A percentile compares a stretch with the other conserved stretches of the same genome.
phyloP scores from a whole-genome alignment of 2,329 filamentous ascomycete species.

The Alternaria sp. region DNA sequence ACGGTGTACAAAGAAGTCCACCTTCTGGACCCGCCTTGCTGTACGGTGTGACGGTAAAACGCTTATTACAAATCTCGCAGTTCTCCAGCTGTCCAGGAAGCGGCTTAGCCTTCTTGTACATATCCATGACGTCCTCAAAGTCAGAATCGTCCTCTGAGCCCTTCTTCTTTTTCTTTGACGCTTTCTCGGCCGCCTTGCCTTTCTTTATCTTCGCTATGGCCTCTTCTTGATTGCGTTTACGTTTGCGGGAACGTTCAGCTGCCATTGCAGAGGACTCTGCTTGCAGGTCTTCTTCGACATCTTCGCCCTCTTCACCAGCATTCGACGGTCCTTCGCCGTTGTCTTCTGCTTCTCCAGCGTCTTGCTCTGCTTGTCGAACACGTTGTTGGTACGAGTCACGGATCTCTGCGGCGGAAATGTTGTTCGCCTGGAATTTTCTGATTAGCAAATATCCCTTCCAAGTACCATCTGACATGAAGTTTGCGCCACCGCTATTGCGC shows the following conservation, averaged over 20 bases:
- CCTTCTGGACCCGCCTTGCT: conserved; percentile 83
- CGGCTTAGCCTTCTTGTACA: conserved; percentile 66
- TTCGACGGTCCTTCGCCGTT: conserved; percentile 48
- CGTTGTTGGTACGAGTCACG: conserved; percentile 66
- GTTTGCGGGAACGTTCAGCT: conserved; percentile 60
- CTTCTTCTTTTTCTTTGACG: conserved; percentile 54
- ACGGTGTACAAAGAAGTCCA: conserved; percentile 83
- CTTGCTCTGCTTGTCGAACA: conserved; percentile 57
- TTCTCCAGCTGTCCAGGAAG: conserved; percentile 88
- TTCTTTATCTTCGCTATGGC: conserved; percentile 53
- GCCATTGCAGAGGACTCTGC: conserved; percentile 52
- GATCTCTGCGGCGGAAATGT: conserved; percentile 73
- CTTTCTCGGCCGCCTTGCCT: conserved; percentile 60
- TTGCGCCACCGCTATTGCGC: neutral
- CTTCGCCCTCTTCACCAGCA: conserved; percentile 46
- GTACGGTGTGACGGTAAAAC: conserved; percentile 93
- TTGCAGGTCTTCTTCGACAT: conserved; percentile 43
- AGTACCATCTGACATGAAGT: neutral
- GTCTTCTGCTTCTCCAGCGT: conserved; percentile 44
- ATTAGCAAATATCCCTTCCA: neutral
- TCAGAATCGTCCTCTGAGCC: conserved; percentile 55
- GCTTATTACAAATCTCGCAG: conserved; percentile 83
- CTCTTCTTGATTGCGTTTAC: conserved; percentile 65
- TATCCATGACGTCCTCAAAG: conserved; percentile 60
- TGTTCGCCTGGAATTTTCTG: conserved; percentile 65